phyloP scores from a whole-genome alignment of 345 rosid species.

The Mercurialis annua region DNA sequence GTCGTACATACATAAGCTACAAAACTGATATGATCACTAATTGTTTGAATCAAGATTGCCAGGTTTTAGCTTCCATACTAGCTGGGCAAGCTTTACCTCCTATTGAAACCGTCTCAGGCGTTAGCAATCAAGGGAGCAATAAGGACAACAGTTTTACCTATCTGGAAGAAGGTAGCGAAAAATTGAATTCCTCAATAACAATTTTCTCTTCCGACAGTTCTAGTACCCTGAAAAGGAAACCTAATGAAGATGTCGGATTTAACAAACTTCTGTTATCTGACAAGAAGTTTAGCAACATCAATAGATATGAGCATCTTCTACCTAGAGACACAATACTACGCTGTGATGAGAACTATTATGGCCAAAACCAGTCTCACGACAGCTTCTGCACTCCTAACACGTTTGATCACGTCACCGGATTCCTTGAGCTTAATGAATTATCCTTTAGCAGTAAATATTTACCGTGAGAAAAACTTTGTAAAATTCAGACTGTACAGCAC shows the following conservation, averaged over 20 bases:
- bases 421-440: constrained; percentile 26
- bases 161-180: constrained; percentile 2
- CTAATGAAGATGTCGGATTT: constrained; percentile 17
- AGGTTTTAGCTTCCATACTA: constrained; percentile 34
- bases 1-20: constrained; percentile 8
- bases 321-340: constrained; percentile 6
- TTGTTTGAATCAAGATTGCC: constrained; percentile 39
- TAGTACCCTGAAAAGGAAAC: constrained; percentile 29
- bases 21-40: constrained; percentile 29
- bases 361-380: constrained; percentile 25
- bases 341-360: constrained; percentile 13
- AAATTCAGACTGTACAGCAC: constrained; percentile 12
- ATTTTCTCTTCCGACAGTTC: constrained; percentile 22
- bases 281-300: constrained; percentile 17
- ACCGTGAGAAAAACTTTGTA: constrained; percentile 7
- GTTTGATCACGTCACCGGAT: constrained; percentile 24
- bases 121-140: constrained; percentile 25
- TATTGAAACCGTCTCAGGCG: constrained; percentile 23
- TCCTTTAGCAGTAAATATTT: constrained; percentile 19
- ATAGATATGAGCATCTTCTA: constrained; percentile 17
- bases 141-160: constrained; percentile 12
- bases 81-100: constrained; percentile 31
- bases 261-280: constrained; percentile 17
- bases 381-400: constrained; percentile 23
- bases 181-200: constrained; percentile 24